phyloP scores from a whole-genome alignment of 148 eudicot species.

The Amaranthus hypochondriacus region DNA sequence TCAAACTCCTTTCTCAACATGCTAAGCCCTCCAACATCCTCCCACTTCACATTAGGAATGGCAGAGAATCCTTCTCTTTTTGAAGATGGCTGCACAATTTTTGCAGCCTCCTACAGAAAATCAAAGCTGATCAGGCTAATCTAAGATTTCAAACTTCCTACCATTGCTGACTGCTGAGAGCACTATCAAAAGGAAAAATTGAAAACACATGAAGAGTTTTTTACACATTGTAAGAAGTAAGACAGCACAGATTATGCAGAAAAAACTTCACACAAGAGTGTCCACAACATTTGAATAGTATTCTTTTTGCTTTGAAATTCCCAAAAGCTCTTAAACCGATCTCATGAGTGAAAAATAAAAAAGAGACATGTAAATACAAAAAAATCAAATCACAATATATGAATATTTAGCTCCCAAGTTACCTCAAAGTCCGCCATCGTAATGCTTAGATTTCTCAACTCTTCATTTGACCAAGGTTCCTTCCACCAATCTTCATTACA shows the following conservation, averaged over 20 bases:
- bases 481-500: conserved; percentile 64
- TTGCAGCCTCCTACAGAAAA: conserved; percentile 51
- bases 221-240: not conserved
- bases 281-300: not conserved
- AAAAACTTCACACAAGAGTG: not conserved
- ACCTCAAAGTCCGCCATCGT: conserved; percentile 89
- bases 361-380: not conserved
- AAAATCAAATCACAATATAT: not conserved
- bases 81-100: conserved; percentile 74
- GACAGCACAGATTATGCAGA: not conserved
- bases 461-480: conserved; percentile 53
- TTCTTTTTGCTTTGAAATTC: not conserved
- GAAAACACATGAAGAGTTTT: not conserved
- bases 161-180: not conserved
- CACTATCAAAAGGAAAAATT: not conserved
- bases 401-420: conserved; percentile 37
- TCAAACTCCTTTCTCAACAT: conserved; percentile 49
- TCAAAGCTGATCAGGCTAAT: conserved; percentile 44
- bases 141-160: conserved; percentile 31
- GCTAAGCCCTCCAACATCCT: conserved; percentile 71
- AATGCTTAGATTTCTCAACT: conserved; percentile 59
- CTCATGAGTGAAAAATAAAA: not conserved
- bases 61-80: conserved; percentile 84
- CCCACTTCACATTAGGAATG: conserved; percentile 83
- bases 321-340: not conserved